A percentile compares a stretch with the other conserved stretches of the same genome.
These are phyloP conservation scores for Chenopodium album DNA, from an alignment of 148 eudicot species.

Conservation along the genomic window DNA sequence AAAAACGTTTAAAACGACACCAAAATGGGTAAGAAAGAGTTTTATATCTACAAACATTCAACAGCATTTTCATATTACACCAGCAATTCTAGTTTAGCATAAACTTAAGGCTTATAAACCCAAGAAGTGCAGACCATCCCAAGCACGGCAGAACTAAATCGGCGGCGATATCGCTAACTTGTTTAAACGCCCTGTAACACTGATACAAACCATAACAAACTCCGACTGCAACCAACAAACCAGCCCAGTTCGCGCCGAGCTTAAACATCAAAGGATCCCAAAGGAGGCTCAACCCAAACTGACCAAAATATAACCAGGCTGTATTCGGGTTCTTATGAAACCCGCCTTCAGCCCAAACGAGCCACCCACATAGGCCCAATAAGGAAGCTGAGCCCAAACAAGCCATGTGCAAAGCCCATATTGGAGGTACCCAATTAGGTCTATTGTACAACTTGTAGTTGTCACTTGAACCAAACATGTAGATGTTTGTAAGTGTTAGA, in stretches of 20 bases:
- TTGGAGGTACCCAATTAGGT: constrained; percentile 50
- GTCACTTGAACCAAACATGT: constrained; percentile 37
- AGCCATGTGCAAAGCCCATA: constrained; percentile 65
- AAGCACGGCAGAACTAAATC: constrained; percentile 65
- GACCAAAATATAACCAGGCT: constrained; percentile 41
- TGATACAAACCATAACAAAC: constrained; percentile 43
- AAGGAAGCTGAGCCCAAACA: constrained; percentile 45
- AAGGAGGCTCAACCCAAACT: constrained; percentile 54
- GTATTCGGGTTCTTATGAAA: constrained; percentile 51
- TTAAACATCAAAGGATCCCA: constrained; percentile 73
- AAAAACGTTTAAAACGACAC: too few species aligned
- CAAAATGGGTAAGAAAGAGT: too few species aligned
- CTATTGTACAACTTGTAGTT: constrained; percentile 22
- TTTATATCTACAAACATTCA: background rate
- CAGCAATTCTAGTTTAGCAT: constrained; percentile 30
- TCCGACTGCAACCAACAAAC: constrained; percentile 49
- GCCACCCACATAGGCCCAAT: constrained; percentile 80
- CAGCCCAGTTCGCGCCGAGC: constrained; percentile 46
- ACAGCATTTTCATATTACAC: background rate
- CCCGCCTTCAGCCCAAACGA: constrained; percentile 93
- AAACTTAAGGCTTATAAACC: constrained; percentile 57
- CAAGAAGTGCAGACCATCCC: constrained; percentile 62
- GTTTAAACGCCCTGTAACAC: constrained; percentile 49
- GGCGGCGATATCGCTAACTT: constrained; percentile 60
- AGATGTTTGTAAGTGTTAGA: constrained; percentile 48